These are phyloP conservation scores for Gossypium rotundifolium DNA, from an alignment of 345 rosid genomes.

Conservation along the genomic window DNA sequence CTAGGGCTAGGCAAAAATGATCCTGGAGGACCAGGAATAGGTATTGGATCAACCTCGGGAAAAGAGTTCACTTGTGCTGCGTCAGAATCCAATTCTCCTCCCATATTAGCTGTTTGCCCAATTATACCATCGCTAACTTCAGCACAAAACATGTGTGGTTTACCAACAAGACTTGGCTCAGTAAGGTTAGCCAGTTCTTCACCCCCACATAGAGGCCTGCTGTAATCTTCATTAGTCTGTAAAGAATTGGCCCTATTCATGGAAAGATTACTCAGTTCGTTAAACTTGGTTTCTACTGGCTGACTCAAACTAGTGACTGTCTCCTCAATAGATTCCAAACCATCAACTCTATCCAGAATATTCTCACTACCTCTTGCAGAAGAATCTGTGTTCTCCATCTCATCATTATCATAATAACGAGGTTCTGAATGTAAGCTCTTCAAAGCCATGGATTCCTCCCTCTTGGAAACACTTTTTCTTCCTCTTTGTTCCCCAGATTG, in stretches of 20 bases:
- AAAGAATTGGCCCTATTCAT: conserved; percentile 26
- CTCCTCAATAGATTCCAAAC: conserved; percentile 29
- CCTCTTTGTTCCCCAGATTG: conserved; percentile 12
- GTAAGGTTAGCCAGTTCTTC: conserved; percentile 21
- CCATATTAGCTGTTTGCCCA: conserved; percentile 27
- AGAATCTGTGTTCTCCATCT: conserved; percentile 23
- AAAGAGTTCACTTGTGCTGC: conserved; percentile 45
- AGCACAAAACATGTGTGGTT: conserved; percentile 43
- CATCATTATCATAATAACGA: conserved; percentile 16
- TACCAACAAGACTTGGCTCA: conserved; percentile 32
- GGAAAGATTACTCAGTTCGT: conserved; percentile 24
- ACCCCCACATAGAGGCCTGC: conserved; percentile 22
- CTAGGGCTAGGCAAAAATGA: conserved; percentile 95
- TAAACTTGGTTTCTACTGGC: conserved; percentile 25
- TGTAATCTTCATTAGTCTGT: neutral
- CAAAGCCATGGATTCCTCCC: conserved; percentile 1
- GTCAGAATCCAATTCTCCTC: conserved; percentile 39
- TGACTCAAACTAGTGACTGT: conserved; percentile 20
- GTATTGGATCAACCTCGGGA: conserved; percentile 86
- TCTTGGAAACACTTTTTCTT: conserved; percentile 16
- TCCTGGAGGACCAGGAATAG: conserved; percentile 97
- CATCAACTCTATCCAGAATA: conserved; percentile 18
- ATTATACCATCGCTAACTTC: conserved; percentile 37
- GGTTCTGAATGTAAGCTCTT: conserved; percentile 14
- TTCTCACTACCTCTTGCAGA: conserved; percentile 18